These are phyloP conservation scores for Dianthus caryophyllus DNA, from an alignment of 148 eudicot genomes.

Conservation along the genomic window DNA sequence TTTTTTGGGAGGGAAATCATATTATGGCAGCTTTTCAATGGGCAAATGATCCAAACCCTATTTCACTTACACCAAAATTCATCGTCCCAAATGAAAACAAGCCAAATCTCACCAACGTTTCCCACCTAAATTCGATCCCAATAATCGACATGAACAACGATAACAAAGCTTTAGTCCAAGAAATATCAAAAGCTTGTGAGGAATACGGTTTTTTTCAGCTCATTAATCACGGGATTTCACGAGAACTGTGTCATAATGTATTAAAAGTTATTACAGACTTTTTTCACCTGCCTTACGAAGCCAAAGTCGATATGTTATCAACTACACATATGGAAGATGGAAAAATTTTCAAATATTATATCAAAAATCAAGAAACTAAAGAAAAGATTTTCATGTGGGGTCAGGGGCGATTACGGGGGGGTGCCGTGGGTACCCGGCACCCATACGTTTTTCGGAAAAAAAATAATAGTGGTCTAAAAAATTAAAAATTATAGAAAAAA, in stretches of 20 bases:
- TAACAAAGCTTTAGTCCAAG: slow-evolving; percentile 4
- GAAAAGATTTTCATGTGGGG: slow-evolving; percentile 25
- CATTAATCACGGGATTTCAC: slow-evolving; percentile 34
- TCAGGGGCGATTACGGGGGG: too few species aligned
- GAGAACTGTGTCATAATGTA: slow-evolving; percentile 21
- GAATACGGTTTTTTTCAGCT: slow-evolving; percentile 35
- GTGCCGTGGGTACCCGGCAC: too few species aligned
- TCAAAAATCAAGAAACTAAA: slow-evolving; percentile 17
- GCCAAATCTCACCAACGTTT: slow-evolving; percentile 17
- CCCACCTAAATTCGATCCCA: slow-evolving; percentile 8
- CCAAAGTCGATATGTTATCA: slow-evolving; percentile 19
- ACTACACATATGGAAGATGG: slow-evolving; percentile 23
- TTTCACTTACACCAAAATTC: slow-evolving; percentile 18
- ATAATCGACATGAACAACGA: slow-evolving; percentile 19
- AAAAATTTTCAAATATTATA: slow-evolving; percentile 24
- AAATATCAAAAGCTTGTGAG: slow-evolving; percentile 29
- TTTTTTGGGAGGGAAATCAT: too few species aligned
- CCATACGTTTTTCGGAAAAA: too few species aligned
- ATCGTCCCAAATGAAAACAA: slow-evolving; percentile 25
- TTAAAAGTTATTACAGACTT: slow-evolving; percentile 26
- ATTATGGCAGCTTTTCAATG: slow-evolving; percentile 18
- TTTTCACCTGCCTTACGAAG: slow-evolving; percentile 27
- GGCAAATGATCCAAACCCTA: slow-evolving; percentile 24
- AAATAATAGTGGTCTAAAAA: too few species aligned
- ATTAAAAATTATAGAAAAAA: too few species aligned